These are phyloP conservation scores for Lanmaoa pseudosensibilis DNA, from an alignment of 768 basidiomycete species.

Conservation along the genomic window DNA sequence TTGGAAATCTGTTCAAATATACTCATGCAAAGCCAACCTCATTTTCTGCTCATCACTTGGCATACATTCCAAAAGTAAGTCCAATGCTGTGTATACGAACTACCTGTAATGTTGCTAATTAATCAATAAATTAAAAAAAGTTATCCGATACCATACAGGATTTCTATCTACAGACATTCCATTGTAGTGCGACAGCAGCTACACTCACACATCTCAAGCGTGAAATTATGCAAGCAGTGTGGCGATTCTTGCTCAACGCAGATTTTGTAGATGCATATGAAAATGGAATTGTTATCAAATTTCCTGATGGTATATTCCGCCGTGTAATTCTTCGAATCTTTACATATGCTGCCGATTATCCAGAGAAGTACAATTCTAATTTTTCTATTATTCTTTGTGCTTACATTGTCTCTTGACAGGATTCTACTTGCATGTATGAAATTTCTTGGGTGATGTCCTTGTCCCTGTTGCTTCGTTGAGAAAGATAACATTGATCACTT, in stretches of 20 bases:
- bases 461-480: constrained; percentile 15
- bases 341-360: constrained; percentile 33
- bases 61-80: background rate
- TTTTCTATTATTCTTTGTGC: background rate
- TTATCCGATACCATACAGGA: background rate
- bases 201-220: constrained; percentile 14
- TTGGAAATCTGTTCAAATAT: constrained; percentile 8
- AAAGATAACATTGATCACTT: background rate
- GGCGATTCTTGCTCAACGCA: constrained; percentile 22
- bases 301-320: constrained; percentile 14
- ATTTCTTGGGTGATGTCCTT: constrained; percentile 20
- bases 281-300: constrained; percentile 20
- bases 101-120: background rate
- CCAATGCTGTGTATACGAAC: background rate
- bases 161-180: background rate
- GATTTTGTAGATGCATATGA: constrained; percentile 28
- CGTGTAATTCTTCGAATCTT: constrained; percentile 22
- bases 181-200: background rate
- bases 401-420: background rate
- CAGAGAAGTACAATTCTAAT: constrained; percentile 30
- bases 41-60: background rate
- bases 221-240: constrained; percentile 28
- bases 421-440: constrained; percentile 21
- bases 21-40: background rate
- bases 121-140: background rate